Percentiles rank a stretch among this genome's conserved stretches.
phyloP scores from a whole-genome alignment of 192 early-diverging fungal species.

The Umbelopsis sp. region DNA sequence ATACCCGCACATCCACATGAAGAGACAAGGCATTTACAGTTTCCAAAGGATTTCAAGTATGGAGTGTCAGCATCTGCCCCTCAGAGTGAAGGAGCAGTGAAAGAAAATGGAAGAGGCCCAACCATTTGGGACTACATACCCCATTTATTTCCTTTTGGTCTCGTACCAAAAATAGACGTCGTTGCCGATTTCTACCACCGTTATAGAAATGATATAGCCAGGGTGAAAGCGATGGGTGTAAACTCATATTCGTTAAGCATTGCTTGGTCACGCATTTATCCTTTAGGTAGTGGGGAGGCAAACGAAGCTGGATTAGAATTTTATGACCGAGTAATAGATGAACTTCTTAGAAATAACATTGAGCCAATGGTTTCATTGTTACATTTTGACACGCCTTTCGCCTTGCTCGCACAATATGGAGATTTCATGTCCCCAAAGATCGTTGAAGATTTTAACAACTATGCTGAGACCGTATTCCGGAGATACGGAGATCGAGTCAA shows the following conservation, averaged over 20 bases:
- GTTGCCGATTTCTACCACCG: slow-evolving; percentile 40
- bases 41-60: slow-evolving; percentile 24
- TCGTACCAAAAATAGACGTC: slow-evolving; percentile 39
- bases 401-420: not conserved
- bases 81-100: slow-evolving; percentile 48
- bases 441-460: slow-evolving; percentile 1
- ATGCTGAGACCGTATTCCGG: not conserved
- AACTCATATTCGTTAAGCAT: slow-evolving; percentile 51
- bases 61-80: slow-evolving; percentile 41
- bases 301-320: slow-evolving; percentile 44
- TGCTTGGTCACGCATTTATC: slow-evolving; percentile 52
- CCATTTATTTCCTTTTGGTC: slow-evolving; percentile 30
- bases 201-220: slow-evolving; percentile 37
- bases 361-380: not conserved
- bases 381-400: not conserved
- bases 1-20: not conserved
- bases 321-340: slow-evolving; percentile 47
- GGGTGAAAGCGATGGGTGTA: slow-evolving; percentile 36
- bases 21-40: not conserved
- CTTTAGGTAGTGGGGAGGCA: slow-evolving; percentile 36
- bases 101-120: slow-evolving; percentile 47
- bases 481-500: slow-evolving; percentile 1
- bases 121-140: slow-evolving; percentile 49
- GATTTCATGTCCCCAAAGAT: not conserved
- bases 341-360: slow-evolving; percentile 25